Evolutionary conservation across 345 rosid species (phyloP).

Genomic region (Salix exigua): DNA sequence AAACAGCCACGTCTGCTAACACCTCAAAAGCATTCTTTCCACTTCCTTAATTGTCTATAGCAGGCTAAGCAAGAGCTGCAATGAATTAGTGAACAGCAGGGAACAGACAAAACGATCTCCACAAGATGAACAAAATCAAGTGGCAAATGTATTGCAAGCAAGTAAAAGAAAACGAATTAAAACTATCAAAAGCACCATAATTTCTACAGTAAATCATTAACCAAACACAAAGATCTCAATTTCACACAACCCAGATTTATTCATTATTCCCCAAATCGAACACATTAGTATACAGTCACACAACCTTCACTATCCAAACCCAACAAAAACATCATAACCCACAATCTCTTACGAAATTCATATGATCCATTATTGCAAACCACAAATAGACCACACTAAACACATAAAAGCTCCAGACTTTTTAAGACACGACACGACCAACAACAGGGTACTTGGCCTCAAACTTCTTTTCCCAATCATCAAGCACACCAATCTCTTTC

Average conservation of each 20-base stretch:
- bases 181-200: background rate
- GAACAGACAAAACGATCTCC: background rate
- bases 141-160: background rate
- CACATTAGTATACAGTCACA: background rate
- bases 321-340: background rate
- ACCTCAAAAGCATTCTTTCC: background rate
- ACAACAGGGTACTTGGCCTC: constrained; percentile 83
- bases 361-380: background rate
- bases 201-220: background rate
- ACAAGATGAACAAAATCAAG: background rate
- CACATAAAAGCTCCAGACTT: background rate
- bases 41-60: background rate
- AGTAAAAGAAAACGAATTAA: no score
- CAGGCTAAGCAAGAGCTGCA: background rate
- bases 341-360: background rate
- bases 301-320: background rate
- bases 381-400: background rate
- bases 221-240: background rate
- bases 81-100: background rate
- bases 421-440: constrained; percentile 54
- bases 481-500: constrained; percentile 68
- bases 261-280: background rate
- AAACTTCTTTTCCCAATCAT: constrained; percentile 86
- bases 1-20: background rate
- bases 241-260: constrained; percentile 12